Base-by-base conservation (phyloP, 176 grass and related monocot genomes). In the Poa annua region DNA sequence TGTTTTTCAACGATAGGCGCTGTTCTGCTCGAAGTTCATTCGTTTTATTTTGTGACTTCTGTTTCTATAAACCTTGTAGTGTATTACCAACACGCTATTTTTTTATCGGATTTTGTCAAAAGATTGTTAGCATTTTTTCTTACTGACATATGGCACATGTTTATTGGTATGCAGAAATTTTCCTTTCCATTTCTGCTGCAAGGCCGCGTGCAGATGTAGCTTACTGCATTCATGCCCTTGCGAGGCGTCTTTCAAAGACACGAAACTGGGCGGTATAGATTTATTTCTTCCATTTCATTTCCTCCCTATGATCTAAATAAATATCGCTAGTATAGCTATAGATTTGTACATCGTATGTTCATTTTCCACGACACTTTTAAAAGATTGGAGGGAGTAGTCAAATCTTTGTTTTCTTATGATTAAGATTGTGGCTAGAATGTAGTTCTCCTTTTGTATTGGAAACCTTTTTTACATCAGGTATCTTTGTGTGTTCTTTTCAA, bases 211-310 rank as follows among this genome's bases (percentile, higher is more conserved):
- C 97, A 84, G 97, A 99, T 81, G 97, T 99, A 76, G 97, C 93
- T 79, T 99, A 99, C 71, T 99, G 93, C 85, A 99, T 99, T 86
- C 97, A 99, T 84, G 97, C 97, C 79, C 97, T 99, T 81, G 91
- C 97, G 20, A 99, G 97, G 71, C 97, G 97, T 48, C 97, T 99
- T 86, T 80, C 91, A 3, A 99, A 99, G 81, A 99, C 97, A 68
- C 93, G 62, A 36, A 99, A 99, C 39, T 99, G 97, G 93, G 93
- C 97, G 78, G 97, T 99, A 96, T 69, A 76, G 25, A 59, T 59
- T 19, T 74, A 56, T 17, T 70, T 26, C 38, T 35, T 20, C 26
- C 9, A 69, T 63, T 79, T 62, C 49, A 50, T 13, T 52, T 53
- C 36, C 35, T 36, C 35, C 35, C 35, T 36, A 1, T 36, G 3